Percentiles rank a stretch among this genome's conserved stretches.
Conservation (phyloP, 78 protist species). For the Dictyostelium firmibasis region DNA sequence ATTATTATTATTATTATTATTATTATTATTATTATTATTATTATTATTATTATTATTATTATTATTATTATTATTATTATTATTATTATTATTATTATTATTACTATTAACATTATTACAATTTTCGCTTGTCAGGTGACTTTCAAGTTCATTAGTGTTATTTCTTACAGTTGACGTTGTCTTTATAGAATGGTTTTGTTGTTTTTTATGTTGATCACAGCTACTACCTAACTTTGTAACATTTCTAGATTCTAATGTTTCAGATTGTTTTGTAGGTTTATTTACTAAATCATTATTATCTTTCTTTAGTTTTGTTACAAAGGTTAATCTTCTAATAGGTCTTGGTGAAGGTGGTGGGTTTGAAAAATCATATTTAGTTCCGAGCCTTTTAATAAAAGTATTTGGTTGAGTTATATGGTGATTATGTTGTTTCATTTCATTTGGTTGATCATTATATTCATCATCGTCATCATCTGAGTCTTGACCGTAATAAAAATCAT, state of each 20-base stretch:
- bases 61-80: background rate
- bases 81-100: background rate
- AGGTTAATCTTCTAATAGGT: conserved; percentile 35
- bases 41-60: background rate
- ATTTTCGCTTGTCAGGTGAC: too few species aligned
- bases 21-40: background rate
- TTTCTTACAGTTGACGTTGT: background rate
- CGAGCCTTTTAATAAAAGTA: background rate
- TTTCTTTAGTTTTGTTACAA: background rate
- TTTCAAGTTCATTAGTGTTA: too few species aligned
- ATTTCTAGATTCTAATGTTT: background rate
- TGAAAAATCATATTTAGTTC: background rate
- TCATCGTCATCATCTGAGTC: background rate
- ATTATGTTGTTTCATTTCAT: background rate
- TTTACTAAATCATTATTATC: conserved; percentile 23
- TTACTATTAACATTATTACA: background rate
- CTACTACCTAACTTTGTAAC: background rate
- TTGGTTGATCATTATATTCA: background rate
- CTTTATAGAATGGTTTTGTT: background rate
- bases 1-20: background rate
- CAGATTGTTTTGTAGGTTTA: background rate
- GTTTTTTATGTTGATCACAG: too few species aligned
- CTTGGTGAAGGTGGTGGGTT: conserved; percentile 60
- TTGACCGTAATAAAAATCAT: background rate
- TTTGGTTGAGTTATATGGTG: background rate